Evolutionary conservation across 2,329 filamentous ascomycete species (phyloP).

Genomic region (Calonectria ilicicola): DNA sequence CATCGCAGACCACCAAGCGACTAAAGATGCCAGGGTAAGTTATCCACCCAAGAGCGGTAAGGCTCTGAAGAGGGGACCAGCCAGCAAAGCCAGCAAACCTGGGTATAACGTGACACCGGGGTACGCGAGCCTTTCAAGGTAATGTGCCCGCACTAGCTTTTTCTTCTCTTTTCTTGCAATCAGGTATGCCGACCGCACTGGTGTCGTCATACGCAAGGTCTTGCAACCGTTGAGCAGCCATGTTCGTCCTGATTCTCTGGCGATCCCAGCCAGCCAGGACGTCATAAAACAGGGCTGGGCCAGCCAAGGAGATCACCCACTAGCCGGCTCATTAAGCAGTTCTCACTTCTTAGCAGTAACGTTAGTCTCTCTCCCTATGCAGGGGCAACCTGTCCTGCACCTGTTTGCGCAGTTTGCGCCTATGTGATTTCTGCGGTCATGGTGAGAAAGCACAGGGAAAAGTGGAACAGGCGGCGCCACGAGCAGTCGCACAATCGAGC

Average conservation of each 20-base stretch:
- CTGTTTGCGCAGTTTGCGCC: constrained; percentile 17
- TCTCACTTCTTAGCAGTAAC: neutral
- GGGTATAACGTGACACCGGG: constrained; percentile 24
- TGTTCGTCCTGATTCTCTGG: constrained; percentile 17
- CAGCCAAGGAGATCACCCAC: constrained; percentile 3
- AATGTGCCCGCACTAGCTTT: constrained; percentile 2
- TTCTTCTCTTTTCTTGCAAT: neutral
- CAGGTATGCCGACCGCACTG: neutral
- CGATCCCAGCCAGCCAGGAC: constrained; percentile 5
- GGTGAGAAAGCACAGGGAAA: constrained; percentile 12
- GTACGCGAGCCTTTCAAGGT: constrained; percentile 12
- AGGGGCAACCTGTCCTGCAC: constrained; percentile 20
- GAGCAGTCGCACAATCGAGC: constrained; percentile 40
- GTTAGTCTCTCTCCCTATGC: constrained; percentile 9
- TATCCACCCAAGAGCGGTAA: constrained; percentile 26
- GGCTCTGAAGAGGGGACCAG: constrained; percentile 15
- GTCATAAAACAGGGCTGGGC: constrained; percentile 16
- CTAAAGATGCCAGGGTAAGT: constrained; percentile 20
- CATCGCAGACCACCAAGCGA: constrained; percentile 23
- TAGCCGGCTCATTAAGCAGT: constrained; percentile 2
- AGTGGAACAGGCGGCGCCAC: constrained; percentile 20
- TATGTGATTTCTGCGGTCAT: constrained; percentile 6
- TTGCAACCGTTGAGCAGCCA: neutral
- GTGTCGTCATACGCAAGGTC: constrained; percentile 26
- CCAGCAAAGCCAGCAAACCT: constrained; percentile 23